Percentiles rank a stretch among this genome's conserved stretches.
These are phyloP conservation scores for Populus trichocarpa DNA, from an alignment of 441 rosid species.

Conservation along the genomic window DNA sequence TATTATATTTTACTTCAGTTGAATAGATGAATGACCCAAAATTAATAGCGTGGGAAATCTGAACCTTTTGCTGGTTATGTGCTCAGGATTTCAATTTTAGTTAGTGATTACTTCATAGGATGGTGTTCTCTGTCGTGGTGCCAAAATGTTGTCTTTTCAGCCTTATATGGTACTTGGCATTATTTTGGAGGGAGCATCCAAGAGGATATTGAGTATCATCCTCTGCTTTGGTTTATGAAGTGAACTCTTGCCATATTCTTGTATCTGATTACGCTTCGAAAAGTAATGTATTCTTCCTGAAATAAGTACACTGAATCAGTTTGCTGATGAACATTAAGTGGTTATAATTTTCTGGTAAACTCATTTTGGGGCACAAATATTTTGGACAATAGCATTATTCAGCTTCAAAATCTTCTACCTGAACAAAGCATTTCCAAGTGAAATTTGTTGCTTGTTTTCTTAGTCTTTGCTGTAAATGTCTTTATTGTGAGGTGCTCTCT, in stretches of 20 bases:
- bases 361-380: background rate
- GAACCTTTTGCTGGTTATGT: background rate
- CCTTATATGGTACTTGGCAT: background rate
- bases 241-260: background rate
- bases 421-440: background rate
- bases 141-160: background rate
- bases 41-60: background rate
- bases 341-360: background rate
- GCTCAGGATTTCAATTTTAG: background rate
- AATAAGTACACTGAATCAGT: background rate
- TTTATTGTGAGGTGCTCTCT: conserved; percentile 10
- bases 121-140: background rate
- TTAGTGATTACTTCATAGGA: background rate
- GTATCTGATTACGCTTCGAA: background rate
- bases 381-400: background rate
- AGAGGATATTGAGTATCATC: background rate
- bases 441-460: background rate
- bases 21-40: background rate
- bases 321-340: background rate
- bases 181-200: background rate
- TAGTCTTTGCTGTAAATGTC: background rate
- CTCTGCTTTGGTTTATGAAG: background rate
- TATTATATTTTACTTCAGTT: background rate
- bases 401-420: background rate
- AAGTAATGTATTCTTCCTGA: background rate